Percentiles rank a stretch among this genome's conserved stretches.
phyloP scores from a whole-genome alignment of 441 rosid genomes.

The Geranium incanum region DNA sequence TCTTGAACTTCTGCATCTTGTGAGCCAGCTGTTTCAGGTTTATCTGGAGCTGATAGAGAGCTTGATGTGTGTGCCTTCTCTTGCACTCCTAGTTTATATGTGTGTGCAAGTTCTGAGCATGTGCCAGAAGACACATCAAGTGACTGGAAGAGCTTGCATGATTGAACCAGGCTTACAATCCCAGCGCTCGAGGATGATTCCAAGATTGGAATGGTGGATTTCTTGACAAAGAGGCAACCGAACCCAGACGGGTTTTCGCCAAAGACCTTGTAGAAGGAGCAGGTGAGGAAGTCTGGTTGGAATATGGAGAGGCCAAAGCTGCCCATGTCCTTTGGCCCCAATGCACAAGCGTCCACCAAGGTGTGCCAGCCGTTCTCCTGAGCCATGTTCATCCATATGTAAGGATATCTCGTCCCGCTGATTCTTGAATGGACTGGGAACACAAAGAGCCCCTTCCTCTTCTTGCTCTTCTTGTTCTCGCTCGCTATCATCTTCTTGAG shows the following conservation, averaged over 20 bases:
- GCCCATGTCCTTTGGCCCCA: constrained; percentile 90
- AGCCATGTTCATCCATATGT: constrained; percentile 76
- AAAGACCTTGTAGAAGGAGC: constrained; percentile 81
- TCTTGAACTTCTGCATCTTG: no score
- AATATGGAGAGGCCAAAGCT: constrained; percentile 74
- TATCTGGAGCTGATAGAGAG: constrained; percentile 30
- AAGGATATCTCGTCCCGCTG: constrained; percentile 80
- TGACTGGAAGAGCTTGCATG: constrained; percentile 31
- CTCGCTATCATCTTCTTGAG: constrained; percentile 48
- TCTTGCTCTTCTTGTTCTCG: constrained; percentile 36
- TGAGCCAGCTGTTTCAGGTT: no score
- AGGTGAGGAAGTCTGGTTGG: constrained; percentile 75
- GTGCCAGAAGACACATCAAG: constrained; percentile 34
- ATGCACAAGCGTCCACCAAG: constrained; percentile 76
- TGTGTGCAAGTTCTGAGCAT: constrained; percentile 26
- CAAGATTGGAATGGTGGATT: constrained; percentile 47
- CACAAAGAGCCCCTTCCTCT: constrained; percentile 68
- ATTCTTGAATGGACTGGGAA: constrained; percentile 84
- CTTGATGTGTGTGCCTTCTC: constrained; percentile 31
- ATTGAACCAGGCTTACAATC: constrained; percentile 59
- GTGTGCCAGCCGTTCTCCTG: constrained; percentile 89
- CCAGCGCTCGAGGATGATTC: constrained; percentile 50
- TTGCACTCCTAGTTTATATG: constrained; percentile 17
- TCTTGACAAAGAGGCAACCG: constrained; percentile 85
- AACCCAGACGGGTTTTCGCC: constrained; percentile 91